Evolutionary conservation across 192 early-diverging fungal genomes (phyloP), one percentile per base, ranked within the genome.

Genomic region (Spizellomyces sp.): DNA sequence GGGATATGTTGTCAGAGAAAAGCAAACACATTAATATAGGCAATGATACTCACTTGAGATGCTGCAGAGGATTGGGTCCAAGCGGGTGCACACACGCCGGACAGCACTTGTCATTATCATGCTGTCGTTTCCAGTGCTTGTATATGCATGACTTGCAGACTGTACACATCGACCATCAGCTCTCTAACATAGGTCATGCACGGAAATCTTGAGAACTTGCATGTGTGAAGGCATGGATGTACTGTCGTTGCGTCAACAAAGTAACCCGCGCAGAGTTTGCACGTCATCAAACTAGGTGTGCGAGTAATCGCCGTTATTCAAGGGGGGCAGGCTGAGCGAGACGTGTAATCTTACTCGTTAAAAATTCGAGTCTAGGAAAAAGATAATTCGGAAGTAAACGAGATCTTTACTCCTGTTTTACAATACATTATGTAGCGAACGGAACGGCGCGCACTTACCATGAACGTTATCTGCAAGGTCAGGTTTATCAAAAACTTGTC

Each of bases 61-160:
- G 50, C 42, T 19, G 21, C 45, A 22, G n/a, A 8, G 65, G 65
- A 22, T 66, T 66, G 4, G 48, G 36, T 14, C 65, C 65, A 8
- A 66, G 65, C 45, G 36, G 36, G 22, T 46, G 22, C 8, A 27
- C 9, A 43, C 65, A 66, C 3, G 45, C 21, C 8, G 65, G 65
- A 66, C 65, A 66, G 47, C 46, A 54, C 54, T 50, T 50, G 22
- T 22, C 21, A 19, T 27, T 27, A 19, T 45, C 36, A 19, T 36
- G 27, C 27, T 36, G 27, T 36, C 21, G 9, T 21, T 52, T 66
- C 65, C 65, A 66, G 21, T 52, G 5, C 19, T 66, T 66, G 48
- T 66, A 66, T 14, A 66, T 66, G 22, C 65, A 66, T 8, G 46
- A 21, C 2, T 66, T 66, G 65, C 65, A 66, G 22, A 66, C 65